These are phyloP conservation scores for Pseudoturritis turrita DNA, from an alignment of 345 rosid species.

Conservation along the genomic window DNA sequence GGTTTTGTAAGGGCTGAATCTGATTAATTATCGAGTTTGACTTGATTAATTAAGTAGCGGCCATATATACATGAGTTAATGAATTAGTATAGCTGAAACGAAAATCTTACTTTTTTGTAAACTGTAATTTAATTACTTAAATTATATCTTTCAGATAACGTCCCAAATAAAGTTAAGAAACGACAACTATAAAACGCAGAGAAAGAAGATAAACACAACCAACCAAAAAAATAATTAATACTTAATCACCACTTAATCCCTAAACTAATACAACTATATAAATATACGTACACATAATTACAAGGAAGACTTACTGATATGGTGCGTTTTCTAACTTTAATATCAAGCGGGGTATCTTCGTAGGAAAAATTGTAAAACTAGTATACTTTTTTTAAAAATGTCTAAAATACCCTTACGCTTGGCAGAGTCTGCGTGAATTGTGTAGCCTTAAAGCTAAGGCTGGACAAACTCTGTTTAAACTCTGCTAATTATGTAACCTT, in stretches of 20 bases:
- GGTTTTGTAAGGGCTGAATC: constrained; percentile 8
- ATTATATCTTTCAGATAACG: constrained; percentile 4
- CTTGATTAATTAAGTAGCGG: constrained; percentile 11
- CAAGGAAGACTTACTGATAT: too few species aligned
- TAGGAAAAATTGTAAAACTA: too few species aligned
- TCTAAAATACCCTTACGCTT: too few species aligned
- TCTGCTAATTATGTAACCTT: too few species aligned
- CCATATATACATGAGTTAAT: not conserved
- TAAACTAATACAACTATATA: constrained; percentile 8
- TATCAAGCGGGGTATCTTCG: too few species aligned
- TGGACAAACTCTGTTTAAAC: too few species aligned
- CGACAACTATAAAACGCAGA: constrained; percentile 23
- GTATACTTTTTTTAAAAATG: too few species aligned
- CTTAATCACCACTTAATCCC: constrained; percentile 17
- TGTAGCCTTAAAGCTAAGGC: too few species aligned
- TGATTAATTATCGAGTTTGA: constrained; percentile 19
- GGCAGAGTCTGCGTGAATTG: too few species aligned
- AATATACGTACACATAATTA: constrained; percentile 1
- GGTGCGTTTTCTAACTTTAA: too few species aligned
- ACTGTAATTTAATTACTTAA: not conserved
- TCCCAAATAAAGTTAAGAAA: constrained; percentile 20
- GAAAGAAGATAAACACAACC: constrained; percentile 24
- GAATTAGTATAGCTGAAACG: not conserved
- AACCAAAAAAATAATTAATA: constrained; percentile 16
- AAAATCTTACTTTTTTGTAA: constrained; percentile 8